These are phyloP conservation scores for Scorias spongiosa DNA, from an alignment of 2,329 filamentous ascomycete species.

Conservation along the genomic window DNA sequence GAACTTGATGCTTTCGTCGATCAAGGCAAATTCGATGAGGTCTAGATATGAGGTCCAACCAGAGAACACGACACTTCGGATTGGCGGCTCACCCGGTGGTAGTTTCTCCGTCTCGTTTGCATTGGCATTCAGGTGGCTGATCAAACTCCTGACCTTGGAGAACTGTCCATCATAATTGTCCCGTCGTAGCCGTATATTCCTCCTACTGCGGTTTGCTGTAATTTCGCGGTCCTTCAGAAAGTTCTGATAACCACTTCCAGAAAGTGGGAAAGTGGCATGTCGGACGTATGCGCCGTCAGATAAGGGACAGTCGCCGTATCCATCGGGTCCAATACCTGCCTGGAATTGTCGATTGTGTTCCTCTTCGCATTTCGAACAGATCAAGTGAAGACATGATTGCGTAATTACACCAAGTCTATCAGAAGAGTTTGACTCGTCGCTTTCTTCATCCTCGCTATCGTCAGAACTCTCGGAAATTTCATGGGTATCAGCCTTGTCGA, in stretches of 20 bases:
- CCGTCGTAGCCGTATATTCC: constrained; percentile 41
- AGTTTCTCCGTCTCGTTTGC: constrained; percentile 46
- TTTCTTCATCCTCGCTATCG: constrained; percentile 42
- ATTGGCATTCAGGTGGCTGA: constrained; percentile 56
- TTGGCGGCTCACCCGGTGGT: constrained; percentile 50
- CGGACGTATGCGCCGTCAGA: constrained; percentile 48
- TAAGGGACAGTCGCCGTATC: constrained; percentile 47
- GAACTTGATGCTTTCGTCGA: constrained; percentile 49
- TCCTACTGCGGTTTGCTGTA: constrained; percentile 16
- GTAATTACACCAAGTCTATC: constrained; percentile 62
- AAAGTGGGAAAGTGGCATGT: constrained; percentile 53
- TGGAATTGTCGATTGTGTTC: constrained; percentile 33
- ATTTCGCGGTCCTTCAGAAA: constrained; percentile 39
- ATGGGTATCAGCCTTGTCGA: constrained; percentile 31
- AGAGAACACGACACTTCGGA: constrained; percentile 78
- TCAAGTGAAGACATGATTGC: constrained; percentile 62
- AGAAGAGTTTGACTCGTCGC: constrained; percentile 35
- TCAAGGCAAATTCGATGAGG: constrained; percentile 71
- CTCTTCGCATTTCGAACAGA: constrained; percentile 61
- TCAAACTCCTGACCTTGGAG: constrained; percentile 74
- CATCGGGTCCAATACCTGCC: constrained; percentile 22
- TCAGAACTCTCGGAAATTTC: constrained; percentile 26
- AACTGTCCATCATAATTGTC: constrained; percentile 70
- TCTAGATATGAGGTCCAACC: constrained; percentile 94
- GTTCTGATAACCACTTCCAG: constrained; percentile 36